Percentiles rank a stretch among this genome's conserved stretches.
Conservation (phyloP, 1,284 basidiomycete genomes). For the Fomitopsis pinicola region DNA sequence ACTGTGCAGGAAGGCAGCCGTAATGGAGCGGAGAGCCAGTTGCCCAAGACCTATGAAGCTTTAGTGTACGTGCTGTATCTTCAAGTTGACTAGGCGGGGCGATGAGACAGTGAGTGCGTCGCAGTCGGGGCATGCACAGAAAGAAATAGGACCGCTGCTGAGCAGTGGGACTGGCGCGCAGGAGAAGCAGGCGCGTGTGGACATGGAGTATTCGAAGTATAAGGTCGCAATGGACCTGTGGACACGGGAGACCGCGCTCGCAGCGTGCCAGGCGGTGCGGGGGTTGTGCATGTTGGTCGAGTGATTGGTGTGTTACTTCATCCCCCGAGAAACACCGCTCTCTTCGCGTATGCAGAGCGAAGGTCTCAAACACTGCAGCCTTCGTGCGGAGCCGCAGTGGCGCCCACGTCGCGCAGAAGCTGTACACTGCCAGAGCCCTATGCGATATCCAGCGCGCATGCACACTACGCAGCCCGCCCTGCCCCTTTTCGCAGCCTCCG, state of each 20-base stretch:
- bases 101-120: neutral
- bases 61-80: neutral
- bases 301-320: conserved; percentile 9
- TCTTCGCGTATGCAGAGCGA: neutral
- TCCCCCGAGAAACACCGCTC: neutral
- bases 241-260: neutral
- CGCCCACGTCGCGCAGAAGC: no score
- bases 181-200: neutral
- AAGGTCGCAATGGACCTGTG: neutral
- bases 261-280: neutral
- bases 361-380: neutral
- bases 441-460: no score
- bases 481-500: no score
- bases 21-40: no score
- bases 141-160: neutral
- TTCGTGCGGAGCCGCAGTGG: no score
- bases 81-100: no score
- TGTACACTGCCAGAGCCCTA: no score
- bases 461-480: no score
- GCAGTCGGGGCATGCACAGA: neutral
- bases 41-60: neutral
- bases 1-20: neutral
- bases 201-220: neutral
- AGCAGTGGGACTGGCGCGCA: no score
- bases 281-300: neutral